A percentile compares a stretch with the other conserved stretches of the same genome.
Conservation (phyloP, 306 rosid species). For the Ammopiptanthus mongolicus region DNA sequence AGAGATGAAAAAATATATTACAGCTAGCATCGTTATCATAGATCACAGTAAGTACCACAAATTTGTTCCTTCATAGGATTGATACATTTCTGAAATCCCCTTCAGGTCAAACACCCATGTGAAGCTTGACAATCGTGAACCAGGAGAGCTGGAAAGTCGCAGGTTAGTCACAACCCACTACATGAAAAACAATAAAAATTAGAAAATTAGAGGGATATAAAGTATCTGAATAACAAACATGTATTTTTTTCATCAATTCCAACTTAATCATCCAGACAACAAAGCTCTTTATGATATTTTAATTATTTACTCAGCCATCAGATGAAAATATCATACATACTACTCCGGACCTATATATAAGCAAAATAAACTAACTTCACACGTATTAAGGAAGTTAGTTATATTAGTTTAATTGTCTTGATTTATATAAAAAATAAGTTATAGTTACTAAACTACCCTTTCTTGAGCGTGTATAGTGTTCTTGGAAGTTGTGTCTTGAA, state of each 20-base stretch:
- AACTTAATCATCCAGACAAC: background rate
- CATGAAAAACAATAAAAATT: constrained; percentile 12
- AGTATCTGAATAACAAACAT: background rate
- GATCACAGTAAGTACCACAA: constrained; percentile 52
- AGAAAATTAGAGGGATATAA: background rate
- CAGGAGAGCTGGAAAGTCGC: constrained; percentile 49
- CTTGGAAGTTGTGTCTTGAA: too few relatives aligned
- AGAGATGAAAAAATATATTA: background rate
- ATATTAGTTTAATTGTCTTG: too few relatives aligned
- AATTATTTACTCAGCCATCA: constrained; percentile 7
- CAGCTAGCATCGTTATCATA: background rate
- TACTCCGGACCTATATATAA: too few relatives aligned
- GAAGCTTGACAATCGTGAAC: constrained; percentile 45
- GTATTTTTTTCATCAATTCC: background rate
- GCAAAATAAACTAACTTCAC: too few relatives aligned
- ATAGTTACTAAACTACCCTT: too few relatives aligned
- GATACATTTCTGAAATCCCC: constrained; percentile 87
- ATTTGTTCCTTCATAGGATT: constrained; percentile 85
- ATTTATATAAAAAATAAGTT: too few relatives aligned
- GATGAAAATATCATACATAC: background rate
- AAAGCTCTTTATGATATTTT: background rate
- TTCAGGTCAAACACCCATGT: constrained; percentile 81
- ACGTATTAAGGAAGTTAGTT: too few relatives aligned
- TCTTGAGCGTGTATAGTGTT: too few relatives aligned
- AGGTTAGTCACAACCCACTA: constrained; percentile 97